Conservation (phyloP, 1,284 basidiomycete species). For the Porodaedalea pini region DNA sequence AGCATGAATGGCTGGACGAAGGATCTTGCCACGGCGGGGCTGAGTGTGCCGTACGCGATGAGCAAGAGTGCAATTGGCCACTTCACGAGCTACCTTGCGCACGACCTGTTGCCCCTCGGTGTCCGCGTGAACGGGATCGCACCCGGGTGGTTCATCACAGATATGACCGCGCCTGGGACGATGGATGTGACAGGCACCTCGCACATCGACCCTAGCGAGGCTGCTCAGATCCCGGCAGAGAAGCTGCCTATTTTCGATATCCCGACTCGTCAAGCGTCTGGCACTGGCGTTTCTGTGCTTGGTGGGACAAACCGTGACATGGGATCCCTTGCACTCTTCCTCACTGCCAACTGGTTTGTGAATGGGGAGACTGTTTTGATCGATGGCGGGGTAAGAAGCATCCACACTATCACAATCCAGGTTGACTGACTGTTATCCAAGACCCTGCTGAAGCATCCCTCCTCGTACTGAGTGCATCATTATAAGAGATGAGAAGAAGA, state of each 20-base stretch:
- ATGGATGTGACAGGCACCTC: constrained; percentile 35
- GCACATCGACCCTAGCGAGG: constrained; percentile 18
- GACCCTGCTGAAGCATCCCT: constrained; percentile 41
- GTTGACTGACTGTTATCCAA: background rate
- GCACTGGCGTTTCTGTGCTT: constrained; percentile 7
- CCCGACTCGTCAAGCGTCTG: constrained; percentile 31
- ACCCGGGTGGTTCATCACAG: constrained; percentile 37
- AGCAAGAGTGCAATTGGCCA: constrained; percentile 51
- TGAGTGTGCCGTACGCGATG: constrained; percentile 45
- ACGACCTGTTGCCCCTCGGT: constrained; percentile 48
- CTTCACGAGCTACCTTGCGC: constrained; percentile 46
- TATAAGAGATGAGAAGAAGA: too few species aligned
- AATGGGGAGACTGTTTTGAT: constrained; percentile 52
- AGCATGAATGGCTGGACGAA: constrained; percentile 56
- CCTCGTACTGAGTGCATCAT: constrained; percentile 40
- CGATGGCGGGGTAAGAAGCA: constrained; percentile 45
- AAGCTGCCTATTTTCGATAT: constrained; percentile 30
- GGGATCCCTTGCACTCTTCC: constrained; percentile 42
- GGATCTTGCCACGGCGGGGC: constrained; percentile 41
- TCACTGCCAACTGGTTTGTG: constrained; percentile 48
- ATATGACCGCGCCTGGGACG: constrained; percentile 35
- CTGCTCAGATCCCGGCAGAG: constrained; percentile 19
- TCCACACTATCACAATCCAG: background rate
- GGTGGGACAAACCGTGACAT: constrained; percentile 43
- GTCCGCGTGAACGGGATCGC: constrained; percentile 57